Evolutionary conservation across 257 asterid genomes (phyloP).

Genomic region (Capsicum rhomboideum): DNA sequence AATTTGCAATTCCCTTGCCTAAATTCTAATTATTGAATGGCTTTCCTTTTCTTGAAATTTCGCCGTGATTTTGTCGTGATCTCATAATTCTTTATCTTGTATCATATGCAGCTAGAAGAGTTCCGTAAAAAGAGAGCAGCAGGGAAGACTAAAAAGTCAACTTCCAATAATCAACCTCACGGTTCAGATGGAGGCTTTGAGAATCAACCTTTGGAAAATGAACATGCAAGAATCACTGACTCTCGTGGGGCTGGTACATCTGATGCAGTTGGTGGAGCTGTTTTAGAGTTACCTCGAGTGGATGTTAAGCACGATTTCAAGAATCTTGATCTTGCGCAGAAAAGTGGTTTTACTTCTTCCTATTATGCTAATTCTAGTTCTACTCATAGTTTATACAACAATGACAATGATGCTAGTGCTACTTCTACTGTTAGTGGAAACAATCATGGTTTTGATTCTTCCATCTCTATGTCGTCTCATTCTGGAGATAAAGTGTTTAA

Average conservation of each 20-base stretch:
- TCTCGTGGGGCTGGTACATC: constrained; percentile 49
- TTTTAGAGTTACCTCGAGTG: constrained; percentile 15
- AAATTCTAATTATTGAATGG: neutral
- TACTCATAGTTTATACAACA: constrained; percentile 9
- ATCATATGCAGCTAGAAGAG: constrained; percentile 61
- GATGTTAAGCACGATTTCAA: constrained; percentile 23
- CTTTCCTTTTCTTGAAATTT: neutral
- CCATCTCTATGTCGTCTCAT: constrained; percentile 14
- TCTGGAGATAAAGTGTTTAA: constrained; percentile 27
- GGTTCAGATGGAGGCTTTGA: constrained; percentile 32
- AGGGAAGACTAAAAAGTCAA: constrained; percentile 53
- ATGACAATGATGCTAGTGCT: neutral
- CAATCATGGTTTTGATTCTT: constrained; percentile 11
- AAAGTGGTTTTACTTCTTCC: constrained; percentile 24
- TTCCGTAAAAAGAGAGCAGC: constrained; percentile 81
- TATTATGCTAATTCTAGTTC: constrained; percentile 15
- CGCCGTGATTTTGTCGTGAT: neutral
- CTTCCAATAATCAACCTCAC: constrained; percentile 27
- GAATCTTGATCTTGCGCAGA: constrained; percentile 26
- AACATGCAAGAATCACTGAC: constrained; percentile 24
- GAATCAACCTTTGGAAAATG: constrained; percentile 37
- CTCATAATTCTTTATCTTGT: neutral
- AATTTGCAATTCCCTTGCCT: neutral
- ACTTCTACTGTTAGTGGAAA: constrained; percentile 12
- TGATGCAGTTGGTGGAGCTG: constrained; percentile 34